Base-by-base conservation (phyloP, 2,329 filamentous ascomycete genomes). In the Cordyceps militaris region DNA sequence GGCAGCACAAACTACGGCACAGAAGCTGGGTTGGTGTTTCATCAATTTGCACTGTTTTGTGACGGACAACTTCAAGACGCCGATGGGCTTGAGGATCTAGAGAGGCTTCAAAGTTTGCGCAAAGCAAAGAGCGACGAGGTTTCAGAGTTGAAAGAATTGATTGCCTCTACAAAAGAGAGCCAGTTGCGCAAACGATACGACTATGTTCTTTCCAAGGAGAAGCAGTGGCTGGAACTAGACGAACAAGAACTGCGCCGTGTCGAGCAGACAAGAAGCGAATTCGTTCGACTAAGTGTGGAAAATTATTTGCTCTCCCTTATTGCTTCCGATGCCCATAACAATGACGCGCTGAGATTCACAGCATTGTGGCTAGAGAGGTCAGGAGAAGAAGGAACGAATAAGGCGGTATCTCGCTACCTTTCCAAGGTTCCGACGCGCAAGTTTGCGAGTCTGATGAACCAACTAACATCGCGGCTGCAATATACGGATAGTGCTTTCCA, bases 31-130 rank as follows among this genome's bases (percentile, higher is more conserved):
- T 82, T 90, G 63, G 94, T 97, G 1, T 97, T 91, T 66, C 91
- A 97, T 68, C 90, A 96, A 65, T 97, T 97, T 70, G 94, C 95
- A 26, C 82, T 86, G 53, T 99, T 99, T 69, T 99, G 95, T 66
- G 93, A 99, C 69, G 86, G 91, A 66, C 94, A 99, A 69, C 78
- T 99, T 10, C 89, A 96, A 65, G 93, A 93, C 66, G 82, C 87
- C 1, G 91, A 96, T 64, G 85, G 87, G 34, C 75, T 92, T 1
- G 91, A 96, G 69, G 94, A 99, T 65, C 83, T 96, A 60, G 83
- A 84, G 30, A 86, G 94, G 47, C 81, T 97, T 43, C 83, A 89
- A 66, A 90, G 85, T 64, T 78, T 97, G 32, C 87, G 86, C 63
- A 81, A 91, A 66, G 86, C 86, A 60, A 96, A 96, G 70, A 81